Evolutionary conservation across 192 early-diverging fungal genomes (phyloP).

Genomic region (Coemansia sp.): DNA sequence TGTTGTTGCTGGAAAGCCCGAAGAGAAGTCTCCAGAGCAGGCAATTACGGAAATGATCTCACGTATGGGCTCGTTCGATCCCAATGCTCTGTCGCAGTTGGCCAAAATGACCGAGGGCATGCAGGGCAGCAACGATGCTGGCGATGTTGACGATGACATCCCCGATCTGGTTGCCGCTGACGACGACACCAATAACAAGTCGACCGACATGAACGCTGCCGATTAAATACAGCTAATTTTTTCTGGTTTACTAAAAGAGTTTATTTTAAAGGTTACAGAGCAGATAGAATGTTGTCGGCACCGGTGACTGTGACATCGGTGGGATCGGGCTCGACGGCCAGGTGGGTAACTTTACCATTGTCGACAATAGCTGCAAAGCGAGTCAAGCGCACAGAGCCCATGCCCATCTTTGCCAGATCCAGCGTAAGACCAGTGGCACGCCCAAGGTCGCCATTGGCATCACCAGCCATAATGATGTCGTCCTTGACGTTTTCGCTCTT

Average conservation of each 20-base stretch:
- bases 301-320: conserved; percentile 57
- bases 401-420: conserved; percentile 59
- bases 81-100: conserved; percentile 84
- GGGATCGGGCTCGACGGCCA: conserved; percentile 60
- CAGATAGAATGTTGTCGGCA: conserved; percentile 56
- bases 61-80: conserved; percentile 67
- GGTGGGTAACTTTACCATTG: conserved; percentile 65
- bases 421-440: conserved; percentile 62
- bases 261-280: conserved; percentile 36
- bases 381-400: conserved; percentile 64
- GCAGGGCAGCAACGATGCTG: conserved; percentile 63
- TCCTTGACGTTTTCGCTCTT: conserved; percentile 31
- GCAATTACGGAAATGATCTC: conserved; percentile 45
- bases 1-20: conserved; percentile 81
- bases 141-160: conserved; percentile 84
- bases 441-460: conserved; percentile 68
- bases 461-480: conserved; percentile 64
- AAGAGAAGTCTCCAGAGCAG: conserved; percentile 55
- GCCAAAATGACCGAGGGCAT: conserved; percentile 83
- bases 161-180: conserved; percentile 85
- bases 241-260: background rate
- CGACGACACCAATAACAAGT: conserved; percentile 56
- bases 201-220: conserved; percentile 47
- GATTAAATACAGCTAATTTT: conserved; percentile 18
- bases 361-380: conserved; percentile 69